Evolutionary conservation across 495 filamentous ascomycete species (phyloP).

Genomic region (Entonaema liquescens): DNA sequence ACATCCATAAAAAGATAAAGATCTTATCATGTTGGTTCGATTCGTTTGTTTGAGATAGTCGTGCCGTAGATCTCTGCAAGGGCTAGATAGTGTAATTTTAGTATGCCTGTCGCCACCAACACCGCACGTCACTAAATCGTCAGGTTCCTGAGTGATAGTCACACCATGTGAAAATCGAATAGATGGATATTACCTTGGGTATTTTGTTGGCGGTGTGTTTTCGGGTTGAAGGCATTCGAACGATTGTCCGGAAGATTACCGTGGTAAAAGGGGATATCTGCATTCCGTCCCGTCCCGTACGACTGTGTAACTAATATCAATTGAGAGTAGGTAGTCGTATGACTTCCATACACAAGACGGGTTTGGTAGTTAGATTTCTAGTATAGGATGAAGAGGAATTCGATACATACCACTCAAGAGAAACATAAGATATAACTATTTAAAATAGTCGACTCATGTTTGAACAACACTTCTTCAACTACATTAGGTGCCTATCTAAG

Average conservation of each 20-base stretch:
- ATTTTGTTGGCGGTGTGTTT: background rate
- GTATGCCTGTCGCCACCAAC: background rate
- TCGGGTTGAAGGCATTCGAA: background rate
- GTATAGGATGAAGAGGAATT: background rate
- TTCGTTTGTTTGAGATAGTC: background rate
- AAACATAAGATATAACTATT: too few relatives aligned
- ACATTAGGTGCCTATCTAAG: too few relatives aligned
- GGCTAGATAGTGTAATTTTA: background rate
- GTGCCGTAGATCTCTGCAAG: background rate
- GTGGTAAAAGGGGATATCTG: background rate
- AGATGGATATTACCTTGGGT: background rate
- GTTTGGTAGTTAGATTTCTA: background rate
- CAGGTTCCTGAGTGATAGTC: conserved; percentile 14
- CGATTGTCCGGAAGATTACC: background rate
- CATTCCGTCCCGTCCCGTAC: background rate
- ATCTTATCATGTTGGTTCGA: conserved; percentile 14
- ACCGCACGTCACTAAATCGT: background rate
- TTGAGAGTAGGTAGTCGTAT: background rate
- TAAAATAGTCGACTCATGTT: too few relatives aligned
- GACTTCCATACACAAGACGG: background rate
- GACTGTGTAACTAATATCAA: background rate
- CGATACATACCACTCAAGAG: too few relatives aligned
- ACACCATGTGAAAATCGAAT: conserved; percentile 8
- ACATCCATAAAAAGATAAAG: background rate
- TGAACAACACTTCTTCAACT: too few relatives aligned